Evolutionary conservation across 2,329 filamentous ascomycete genomes (phyloP), one percentile per base, ranked within the genome.

Genomic region (Beauveria sp.): DNA sequence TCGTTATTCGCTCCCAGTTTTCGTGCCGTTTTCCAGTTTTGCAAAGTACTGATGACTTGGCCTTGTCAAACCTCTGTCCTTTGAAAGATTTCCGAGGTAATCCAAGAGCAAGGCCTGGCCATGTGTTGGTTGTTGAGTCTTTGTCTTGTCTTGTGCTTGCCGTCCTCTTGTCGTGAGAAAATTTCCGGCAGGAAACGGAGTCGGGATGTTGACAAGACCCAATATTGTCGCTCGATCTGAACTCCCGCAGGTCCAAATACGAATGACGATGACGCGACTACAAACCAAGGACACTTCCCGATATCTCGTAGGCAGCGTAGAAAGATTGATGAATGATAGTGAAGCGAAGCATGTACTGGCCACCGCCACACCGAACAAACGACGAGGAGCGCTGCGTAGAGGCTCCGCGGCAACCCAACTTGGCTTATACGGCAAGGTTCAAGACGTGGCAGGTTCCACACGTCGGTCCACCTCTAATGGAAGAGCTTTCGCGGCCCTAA

Each of bases 401-500:
- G 46, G 48, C 57, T 60, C 46, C 31, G 57, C 24, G 38, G 48
- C 57, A 49, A 28, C 9, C 22, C 43, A 26, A 26, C 24, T 42
- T 50, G 48, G 57, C 57, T 60, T 60, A 60, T 52, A 60, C 57
- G 40, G 48, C 38, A 52, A 31, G 9, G 18, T 5, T 22, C 24
- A 52, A 45, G 57, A 52, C 46, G 57, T 60, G 57, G 38, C 57
- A 31, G 48, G 57, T 60, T 26, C 57, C 57, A 60, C 57, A 18
- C 42, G 34, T 45, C 48, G 48, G 26, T 60, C 48, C 57, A 60
- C 57, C 57, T 51, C 22, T 3, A 20, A 52, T 26, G n/a, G 52
- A 52, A 14, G 45, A 26, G 38, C 52, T 52, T 51, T 42, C 28
- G 56, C 18, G 48, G 38, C 24, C 43, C 57, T 52, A 24, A 52